Conservation (phyloP, 495 filamentous ascomycete genomes). For the Lophiostoma macrostomum region DNA sequence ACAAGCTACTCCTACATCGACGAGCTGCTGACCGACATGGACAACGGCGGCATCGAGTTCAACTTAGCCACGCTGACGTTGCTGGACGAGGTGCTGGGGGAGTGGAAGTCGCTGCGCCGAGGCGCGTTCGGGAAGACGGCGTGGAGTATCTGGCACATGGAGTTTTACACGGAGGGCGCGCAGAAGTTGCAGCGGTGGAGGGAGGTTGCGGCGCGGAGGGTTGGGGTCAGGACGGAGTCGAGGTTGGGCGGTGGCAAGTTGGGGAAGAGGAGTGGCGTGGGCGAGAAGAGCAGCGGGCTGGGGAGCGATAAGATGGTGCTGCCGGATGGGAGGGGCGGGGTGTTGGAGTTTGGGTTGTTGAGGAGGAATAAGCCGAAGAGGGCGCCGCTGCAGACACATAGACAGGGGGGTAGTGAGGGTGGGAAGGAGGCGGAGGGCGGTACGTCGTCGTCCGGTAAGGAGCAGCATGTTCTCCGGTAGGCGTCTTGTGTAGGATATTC, state of each 20-base stretch:
- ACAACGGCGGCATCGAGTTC: constrained; percentile 61
- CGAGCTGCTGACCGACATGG: constrained; percentile 73
- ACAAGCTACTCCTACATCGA: constrained; percentile 60
- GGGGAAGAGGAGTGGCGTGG: background rate
- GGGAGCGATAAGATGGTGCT: too few relatives aligned
- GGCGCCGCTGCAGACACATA: too few relatives aligned
- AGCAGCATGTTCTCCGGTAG: too few relatives aligned
- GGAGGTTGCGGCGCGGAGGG: constrained; percentile 19
- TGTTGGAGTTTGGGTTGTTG: too few relatives aligned
- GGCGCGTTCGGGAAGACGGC: constrained; percentile 20
- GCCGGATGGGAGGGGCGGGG: too few relatives aligned
- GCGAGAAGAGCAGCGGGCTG: background rate
- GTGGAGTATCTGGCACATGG: constrained; percentile 22
- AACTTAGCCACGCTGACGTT: constrained; percentile 56
- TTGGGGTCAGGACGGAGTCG: constrained; percentile 1
- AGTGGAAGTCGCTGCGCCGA: background rate
- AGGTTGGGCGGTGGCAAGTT: background rate
- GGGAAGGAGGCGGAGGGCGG: too few relatives aligned
- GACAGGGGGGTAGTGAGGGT: too few relatives aligned
- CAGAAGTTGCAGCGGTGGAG: constrained; percentile 25
- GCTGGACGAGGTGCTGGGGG: constrained; percentile 38
- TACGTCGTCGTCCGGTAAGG: too few relatives aligned
- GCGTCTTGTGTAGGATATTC: too few relatives aligned
- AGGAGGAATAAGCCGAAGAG: too few relatives aligned
- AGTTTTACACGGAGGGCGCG: constrained; percentile 14